These are phyloP conservation scores for Leptodontidium sp. DNA, from an alignment of 2,329 filamentous ascomycete species.

Conservation along the genomic window DNA sequence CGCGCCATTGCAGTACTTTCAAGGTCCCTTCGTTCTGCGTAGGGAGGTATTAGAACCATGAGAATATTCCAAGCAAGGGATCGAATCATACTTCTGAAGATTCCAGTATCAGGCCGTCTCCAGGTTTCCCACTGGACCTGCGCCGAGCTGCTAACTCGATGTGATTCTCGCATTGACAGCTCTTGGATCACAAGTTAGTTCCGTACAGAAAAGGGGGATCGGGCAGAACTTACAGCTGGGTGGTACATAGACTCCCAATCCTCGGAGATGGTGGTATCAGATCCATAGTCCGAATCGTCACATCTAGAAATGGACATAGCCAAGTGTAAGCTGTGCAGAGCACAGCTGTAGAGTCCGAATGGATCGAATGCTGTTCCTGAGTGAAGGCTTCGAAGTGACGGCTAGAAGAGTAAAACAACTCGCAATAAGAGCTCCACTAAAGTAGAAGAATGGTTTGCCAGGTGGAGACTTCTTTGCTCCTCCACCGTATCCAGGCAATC, in stretches of 20 bases:
- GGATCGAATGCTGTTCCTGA: background rate
- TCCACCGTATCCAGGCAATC: background rate
- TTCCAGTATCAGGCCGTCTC: background rate
- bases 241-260: constrained; percentile 14
- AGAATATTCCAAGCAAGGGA: background rate
- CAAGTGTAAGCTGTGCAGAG: background rate
- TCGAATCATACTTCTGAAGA: constrained; percentile 3
- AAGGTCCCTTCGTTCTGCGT: background rate
- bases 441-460: background rate
- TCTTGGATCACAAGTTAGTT: background rate
- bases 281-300: constrained; percentile 16
- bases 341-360: background rate
- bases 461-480: too few relatives aligned
- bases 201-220: background rate
- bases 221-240: constrained; percentile 5
- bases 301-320: background rate
- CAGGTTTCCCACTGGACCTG: background rate
- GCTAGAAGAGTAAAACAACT: background rate
- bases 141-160: background rate
- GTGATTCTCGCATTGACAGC: constrained; percentile 3
- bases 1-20: constrained; percentile 12
- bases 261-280: constrained; percentile 18
- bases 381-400: background rate
- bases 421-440: background rate
- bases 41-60: background rate